Evolutionary conservation across 345 rosid genomes (phyloP).

Genomic region (Ricinus communis): DNA sequence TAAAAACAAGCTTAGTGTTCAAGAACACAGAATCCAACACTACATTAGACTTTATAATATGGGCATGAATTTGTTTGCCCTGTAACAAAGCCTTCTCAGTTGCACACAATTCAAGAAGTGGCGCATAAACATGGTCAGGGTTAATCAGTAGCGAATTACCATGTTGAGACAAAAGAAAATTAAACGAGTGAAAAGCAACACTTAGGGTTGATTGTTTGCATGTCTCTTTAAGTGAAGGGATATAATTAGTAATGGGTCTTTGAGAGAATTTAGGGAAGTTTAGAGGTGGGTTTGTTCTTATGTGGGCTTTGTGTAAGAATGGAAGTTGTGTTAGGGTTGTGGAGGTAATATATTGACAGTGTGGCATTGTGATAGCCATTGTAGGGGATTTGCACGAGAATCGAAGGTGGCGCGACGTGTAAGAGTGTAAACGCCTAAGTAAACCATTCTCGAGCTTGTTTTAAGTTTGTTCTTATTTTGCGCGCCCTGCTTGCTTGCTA

Average conservation of each 20-base stretch:
- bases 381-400: slow-evolving; percentile 21
- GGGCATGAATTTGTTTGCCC: slow-evolving; percentile 63
- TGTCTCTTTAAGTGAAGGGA: slow-evolving; percentile 24
- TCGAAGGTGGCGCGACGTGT: not conserved
- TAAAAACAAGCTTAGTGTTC: slow-evolving; percentile 62
- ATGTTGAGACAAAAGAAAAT: slow-evolving; percentile 9
- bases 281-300: slow-evolving; percentile 8
- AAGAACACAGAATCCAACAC: slow-evolving; percentile 36
- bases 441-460: no score
- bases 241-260: slow-evolving; percentile 12
- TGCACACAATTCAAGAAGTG: slow-evolving; percentile 54
- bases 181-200: slow-evolving; percentile 40
- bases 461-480: no score
- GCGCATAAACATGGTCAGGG: slow-evolving; percentile 41
- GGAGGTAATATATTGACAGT: not conserved
- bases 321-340: slow-evolving; percentile 15
- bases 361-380: slow-evolving; percentile 22
- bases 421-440: not conserved
- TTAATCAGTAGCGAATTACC: not conserved
- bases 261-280: not conserved
- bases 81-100: slow-evolving; percentile 34
- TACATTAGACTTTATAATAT: slow-evolving; percentile 36
- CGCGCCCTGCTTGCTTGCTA: no score
- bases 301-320: slow-evolving; percentile 20
- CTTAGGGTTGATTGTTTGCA: slow-evolving; percentile 37